Base-by-base conservation (phyloP, 495 filamentous ascomycete genomes). In the Neurospora discreta region DNA sequence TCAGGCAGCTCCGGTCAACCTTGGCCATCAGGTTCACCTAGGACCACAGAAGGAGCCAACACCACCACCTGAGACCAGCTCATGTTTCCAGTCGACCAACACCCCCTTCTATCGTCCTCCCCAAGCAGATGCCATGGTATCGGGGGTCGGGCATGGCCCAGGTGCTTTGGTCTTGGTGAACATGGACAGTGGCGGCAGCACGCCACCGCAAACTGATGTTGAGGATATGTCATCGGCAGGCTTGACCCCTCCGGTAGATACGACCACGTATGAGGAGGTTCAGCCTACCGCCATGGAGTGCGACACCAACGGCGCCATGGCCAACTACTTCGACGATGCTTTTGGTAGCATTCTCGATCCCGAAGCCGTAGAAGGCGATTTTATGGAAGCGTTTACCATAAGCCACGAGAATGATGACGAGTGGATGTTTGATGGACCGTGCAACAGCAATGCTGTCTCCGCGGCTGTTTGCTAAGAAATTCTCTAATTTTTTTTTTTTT, bases 341-440 rank as follows among this genome's bases (percentile, higher is more conserved):
- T 65, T 65, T 65, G 52, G 52, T 33, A 65, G 26, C 52, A 65
- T 65, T 5, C 52, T 65, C 52, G 52, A 65, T 15, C 52, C 52
- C 15, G 52, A 65, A 36, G 52, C 52, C 26, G 15, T 65, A 15
- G 52, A 65, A 16, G 52, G 52, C 26, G 52, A 65, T 9, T 65
- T 65, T 26, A 65, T 65, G 52, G 52, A 65, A 33, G 52, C 52
- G 52, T 65, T 65, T 65, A 65, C 52, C 52, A 65, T 65, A 26
- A 65, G 52, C 52, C 52, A 65, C 52, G 52, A 65, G 52, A 65
- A 65, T 3, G 52, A 65, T 26, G 69, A 70, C 39, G 39, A 70
- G 69, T 40, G 43, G 26, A 70, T 70, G 69, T 70, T 70, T 70
- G 69, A 65, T 36, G 52, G 52, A 65, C 52, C 52, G 23, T 65